Evolutionary conservation across 495 filamentous ascomycete genomes (phyloP), one percentile per base, ranked within the genome.

Genomic region (Neurospora sp.): DNA sequence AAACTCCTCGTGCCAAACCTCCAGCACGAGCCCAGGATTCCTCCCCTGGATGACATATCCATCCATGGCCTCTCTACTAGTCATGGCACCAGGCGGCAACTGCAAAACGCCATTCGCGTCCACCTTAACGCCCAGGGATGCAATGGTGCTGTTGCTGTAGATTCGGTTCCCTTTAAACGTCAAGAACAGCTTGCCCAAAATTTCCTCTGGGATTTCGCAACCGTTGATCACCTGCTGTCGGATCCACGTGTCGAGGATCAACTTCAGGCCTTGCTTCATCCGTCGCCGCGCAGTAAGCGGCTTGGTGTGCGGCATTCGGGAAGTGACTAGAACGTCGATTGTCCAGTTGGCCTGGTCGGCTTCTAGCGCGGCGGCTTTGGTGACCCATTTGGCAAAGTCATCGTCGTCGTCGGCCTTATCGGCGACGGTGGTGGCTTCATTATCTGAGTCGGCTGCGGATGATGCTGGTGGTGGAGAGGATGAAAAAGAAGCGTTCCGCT

Each of bases 161-260:
- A 97, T 77, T 73, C 89, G 88, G 68, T 88, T 89, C 8, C 89
- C 87, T 70, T 89, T 90, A 91, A 93, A 97, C 3, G 92, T 95
- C 18, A 98, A 80, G 75, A 93, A 92, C 9, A 97, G 82, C 8
- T 82, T 77, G 31, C 80, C 79, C n/a, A 45, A 69, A 0, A 69
- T 47, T 3, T 75, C 73, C 1, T 70, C 41, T n/a, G 70, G 37
- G 12, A 77, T 61, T 0, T 53, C 35, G 9, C 75, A n/a, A 3
- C 53, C 16, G 14, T 41, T 20, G 31, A n/a, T 41, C n/a, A 4
- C 42, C 27, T 76, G 70, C 12, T 53, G 53, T 2, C 8, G 20
- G 41, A 78, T 39, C 76, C 75, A 81, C 1, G 71, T 74, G 3
- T 72, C 45, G 1, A 78, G 44, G 0, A 81, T 40, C 3, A 79